These are phyloP conservation scores for Leccinum subgranulosum DNA, from an alignment of 768 basidiomycete species.

Conservation along the genomic window DNA sequence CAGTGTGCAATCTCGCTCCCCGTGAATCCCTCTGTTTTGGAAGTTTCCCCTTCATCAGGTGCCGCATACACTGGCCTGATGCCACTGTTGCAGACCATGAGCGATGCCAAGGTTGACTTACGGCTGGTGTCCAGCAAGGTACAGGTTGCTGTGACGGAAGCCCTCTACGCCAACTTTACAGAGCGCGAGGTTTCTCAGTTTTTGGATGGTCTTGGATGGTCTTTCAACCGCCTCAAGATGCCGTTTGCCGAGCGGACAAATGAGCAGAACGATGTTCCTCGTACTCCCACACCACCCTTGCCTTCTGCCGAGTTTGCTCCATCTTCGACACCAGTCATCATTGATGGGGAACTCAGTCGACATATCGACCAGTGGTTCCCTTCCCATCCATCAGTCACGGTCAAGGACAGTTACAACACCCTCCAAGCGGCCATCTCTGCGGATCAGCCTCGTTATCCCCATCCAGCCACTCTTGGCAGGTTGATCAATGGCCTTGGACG, in stretches of 20 bases:
- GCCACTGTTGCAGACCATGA: constrained; percentile 42
- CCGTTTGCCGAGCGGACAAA: constrained; percentile 18
- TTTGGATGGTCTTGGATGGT: constrained; percentile 15
- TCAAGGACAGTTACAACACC: constrained; percentile 43
- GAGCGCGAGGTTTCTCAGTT: constrained; percentile 24
- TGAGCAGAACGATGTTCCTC: constrained; percentile 1
- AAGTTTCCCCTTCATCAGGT: constrained; percentile 11
- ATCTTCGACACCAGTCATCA: constrained; percentile 9
- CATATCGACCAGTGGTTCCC: constrained; percentile 34
- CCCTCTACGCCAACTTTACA: constrained; percentile 19
- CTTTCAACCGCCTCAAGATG: constrained; percentile 20
- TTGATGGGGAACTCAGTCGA: constrained; percentile 28
- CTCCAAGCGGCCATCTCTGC: constrained; percentile 44
- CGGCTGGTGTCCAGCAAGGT: constrained; percentile 19
- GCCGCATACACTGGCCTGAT: constrained; percentile 40
- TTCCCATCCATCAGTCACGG: constrained; percentile 25
- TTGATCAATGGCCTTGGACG: constrained; percentile 74
- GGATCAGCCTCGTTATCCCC: constrained; percentile 45
- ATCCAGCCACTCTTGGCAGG: constrained; percentile 48
- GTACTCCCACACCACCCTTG: constrained; percentile 7
- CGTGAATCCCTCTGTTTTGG: constrained; percentile 11
- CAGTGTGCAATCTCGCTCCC: constrained; percentile 36
- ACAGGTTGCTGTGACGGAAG: constrained; percentile 19
- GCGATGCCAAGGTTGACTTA: constrained; percentile 31
- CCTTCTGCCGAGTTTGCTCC: constrained; percentile 14